phyloP scores from a whole-genome alignment of 345 rosid species.

The Pugionium cornutum region DNA sequence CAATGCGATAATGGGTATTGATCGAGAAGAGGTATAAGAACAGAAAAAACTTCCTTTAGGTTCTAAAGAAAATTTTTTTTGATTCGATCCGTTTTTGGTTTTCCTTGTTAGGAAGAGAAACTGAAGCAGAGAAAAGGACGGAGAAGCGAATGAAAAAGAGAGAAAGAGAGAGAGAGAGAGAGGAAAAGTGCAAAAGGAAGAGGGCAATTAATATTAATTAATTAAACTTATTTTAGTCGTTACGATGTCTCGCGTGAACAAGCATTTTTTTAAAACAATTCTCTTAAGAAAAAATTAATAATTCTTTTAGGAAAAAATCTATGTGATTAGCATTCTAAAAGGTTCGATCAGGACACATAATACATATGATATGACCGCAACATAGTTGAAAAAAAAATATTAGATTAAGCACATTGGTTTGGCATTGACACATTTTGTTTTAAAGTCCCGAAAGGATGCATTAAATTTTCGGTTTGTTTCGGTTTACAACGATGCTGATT shows the following conservation, averaged over 20 bases:
- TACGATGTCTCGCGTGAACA: constrained; percentile 33
- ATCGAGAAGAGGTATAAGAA: neutral
- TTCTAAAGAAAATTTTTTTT: neutral
- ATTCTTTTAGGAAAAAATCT: neutral
- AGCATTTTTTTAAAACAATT: neutral
- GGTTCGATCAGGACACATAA: too few relatives aligned
- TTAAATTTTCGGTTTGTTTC: neutral
- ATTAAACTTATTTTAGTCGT: constrained; percentile 29
- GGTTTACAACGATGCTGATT: constrained; percentile 34
- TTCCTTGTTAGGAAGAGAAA: constrained; percentile 42
- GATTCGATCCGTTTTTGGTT: constrained; percentile 44
- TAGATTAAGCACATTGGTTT: neutral
- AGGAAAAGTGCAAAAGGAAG: neutral
- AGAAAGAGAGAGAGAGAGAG: neutral
- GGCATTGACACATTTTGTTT: neutral
- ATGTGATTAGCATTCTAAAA: neutral
- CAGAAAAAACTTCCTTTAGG: neutral
- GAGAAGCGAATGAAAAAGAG: constrained; percentile 30
- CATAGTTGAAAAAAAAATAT: neutral
- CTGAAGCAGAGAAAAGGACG: constrained; percentile 41
- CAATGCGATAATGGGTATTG: constrained; percentile 29
- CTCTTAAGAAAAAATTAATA: too few relatives aligned
- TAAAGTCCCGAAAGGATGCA: constrained; percentile 4
- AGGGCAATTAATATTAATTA: constrained; percentile 2
- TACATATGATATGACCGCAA: too few relatives aligned